Percentiles rank a stretch among this genome's conserved stretches.
Conservation (phyloP, 495 filamentous ascomycete species). For the Annulohypoxylon bovei region DNA sequence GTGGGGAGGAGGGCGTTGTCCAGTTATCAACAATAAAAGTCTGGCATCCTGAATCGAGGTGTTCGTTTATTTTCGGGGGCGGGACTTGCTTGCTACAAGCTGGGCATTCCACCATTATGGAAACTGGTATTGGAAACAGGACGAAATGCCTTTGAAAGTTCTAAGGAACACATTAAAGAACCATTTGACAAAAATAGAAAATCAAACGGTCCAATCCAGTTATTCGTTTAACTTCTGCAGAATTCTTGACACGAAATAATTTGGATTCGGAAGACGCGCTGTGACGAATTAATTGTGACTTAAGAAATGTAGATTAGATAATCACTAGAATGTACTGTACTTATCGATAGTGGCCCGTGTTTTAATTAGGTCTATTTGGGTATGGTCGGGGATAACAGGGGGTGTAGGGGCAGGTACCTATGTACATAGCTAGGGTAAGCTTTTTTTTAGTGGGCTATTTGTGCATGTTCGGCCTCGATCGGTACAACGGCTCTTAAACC, state of each 20-base stretch:
- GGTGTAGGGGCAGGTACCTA: neutral
- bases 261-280: slow-evolving; percentile 19
- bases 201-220: neutral
- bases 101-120: slow-evolving; percentile 83
- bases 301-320: neutral
- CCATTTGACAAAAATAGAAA: neutral
- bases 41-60: slow-evolving; percentile 87
- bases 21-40: slow-evolving; percentile 62
- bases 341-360: neutral
- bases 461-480: neutral
- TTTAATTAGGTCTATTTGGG: neutral
- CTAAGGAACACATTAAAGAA: neutral
- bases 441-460: neutral
- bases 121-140: slow-evolving; percentile 2
- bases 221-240: neutral
- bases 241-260: slow-evolving; percentile 24
- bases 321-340: neutral
- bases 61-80: slow-evolving; percentile 82
- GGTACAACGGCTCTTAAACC: neutral
- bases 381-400: neutral
- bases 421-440: neutral
- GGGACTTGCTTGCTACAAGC: slow-evolving; percentile 83
- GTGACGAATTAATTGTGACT: slow-evolving; percentile 1
- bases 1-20: slow-evolving; percentile 38
- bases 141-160: neutral